Percentiles rank a stretch among this genome's conserved stretches.
Conservation (phyloP, 768 basidiomycete species). For the Nidula microcarpa region DNA sequence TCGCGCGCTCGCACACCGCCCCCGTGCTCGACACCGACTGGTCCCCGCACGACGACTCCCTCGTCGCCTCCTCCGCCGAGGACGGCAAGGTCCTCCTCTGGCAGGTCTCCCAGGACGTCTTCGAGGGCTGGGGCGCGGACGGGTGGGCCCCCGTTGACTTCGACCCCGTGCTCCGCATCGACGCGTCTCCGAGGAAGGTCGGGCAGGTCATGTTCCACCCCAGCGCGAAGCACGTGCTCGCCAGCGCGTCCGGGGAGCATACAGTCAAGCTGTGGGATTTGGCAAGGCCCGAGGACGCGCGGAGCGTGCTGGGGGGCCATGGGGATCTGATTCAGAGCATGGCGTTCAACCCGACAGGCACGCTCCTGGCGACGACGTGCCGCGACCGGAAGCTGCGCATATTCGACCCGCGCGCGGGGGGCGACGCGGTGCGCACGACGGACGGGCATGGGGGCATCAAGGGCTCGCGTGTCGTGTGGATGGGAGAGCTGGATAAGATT, state of each 20-base stretch:
- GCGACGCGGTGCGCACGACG: constrained; percentile 74
- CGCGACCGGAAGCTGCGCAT: constrained; percentile 89
- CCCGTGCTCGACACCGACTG: constrained; percentile 93
- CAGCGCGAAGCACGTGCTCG: constrained; percentile 82
- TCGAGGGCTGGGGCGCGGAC: constrained; percentile 85
- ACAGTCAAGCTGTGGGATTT: constrained; percentile 92
- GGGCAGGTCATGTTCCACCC: constrained; percentile 96
- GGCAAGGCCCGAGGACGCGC: constrained; percentile 62
- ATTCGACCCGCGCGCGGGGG: constrained; percentile 85
- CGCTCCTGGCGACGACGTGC: constrained; percentile 82
- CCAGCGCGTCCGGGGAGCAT: constrained; percentile 79
- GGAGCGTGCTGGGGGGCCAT: constrained; percentile 66
- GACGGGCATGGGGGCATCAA: constrained; percentile 96
- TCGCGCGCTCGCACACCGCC: constrained; percentile 83
- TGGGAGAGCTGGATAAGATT: constrained; percentile 85
- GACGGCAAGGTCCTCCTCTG: constrained; percentile 93
- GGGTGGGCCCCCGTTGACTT: constrained; percentile 81
- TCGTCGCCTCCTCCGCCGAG: constrained; percentile 91
- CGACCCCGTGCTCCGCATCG: constrained; percentile 79
- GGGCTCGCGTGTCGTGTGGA: constrained; percentile 84
- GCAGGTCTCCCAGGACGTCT: constrained; percentile 66
- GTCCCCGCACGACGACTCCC: constrained; percentile 89
- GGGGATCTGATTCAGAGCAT: constrained; percentile 86
- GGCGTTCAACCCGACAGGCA: constrained; percentile 79
- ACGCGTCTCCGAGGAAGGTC: constrained; percentile 81